Base-by-base conservation (phyloP, 169 alveolate species). In the Plasmodium adleri region DNA sequence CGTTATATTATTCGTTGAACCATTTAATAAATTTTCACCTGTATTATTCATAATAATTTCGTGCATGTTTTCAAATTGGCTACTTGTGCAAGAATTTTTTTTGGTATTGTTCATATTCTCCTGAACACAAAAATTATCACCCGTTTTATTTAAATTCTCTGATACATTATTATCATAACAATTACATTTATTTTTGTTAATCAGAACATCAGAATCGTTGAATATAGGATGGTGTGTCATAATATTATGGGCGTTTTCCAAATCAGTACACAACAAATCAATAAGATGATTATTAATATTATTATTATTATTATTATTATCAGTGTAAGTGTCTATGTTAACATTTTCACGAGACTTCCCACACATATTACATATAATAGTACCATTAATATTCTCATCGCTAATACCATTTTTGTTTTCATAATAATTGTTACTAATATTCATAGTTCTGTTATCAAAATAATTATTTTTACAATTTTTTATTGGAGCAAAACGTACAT, bases 401-500 rank as follows among this genome's bases (percentile, higher is more conserved):
- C 12, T 28, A 39, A 24, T 28, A 20, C 26, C 26, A 62, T 45
- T 24, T 58, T 20, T 28, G 67, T 64, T 28, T 12, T 70, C 89
- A 28, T 24, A 59, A 45, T 22, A 63, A n/a, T 60, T 49, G 12
- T 59, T 59, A 26, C 20, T 78, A 66, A 24, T 64, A 39, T 78
- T 78, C 10, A 43, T 52, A 15, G 60, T 15, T 45, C 54, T 39
- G 24, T 45, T 78, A 17, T 78, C 89, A 60, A 26, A 78, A 58
- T 78, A 66, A 45, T 26, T 78, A 17, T 66, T 78, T 39, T 66
- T 64, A 10, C 3, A 32, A 64, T 58, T 58, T 45, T 64, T 78
- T 22, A 32, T 15, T 45, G 76, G 70, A 3, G 20, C 73, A 78
- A 64, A 78, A 64, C 67, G 89, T 4, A 26, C 71, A 12, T 24